Percentiles rank a stretch among this genome's conserved stretches.
These are phyloP conservation scores for Floccularia luteovirens DNA, from an alignment of 768 basidiomycete species.

Conservation along the genomic window DNA sequence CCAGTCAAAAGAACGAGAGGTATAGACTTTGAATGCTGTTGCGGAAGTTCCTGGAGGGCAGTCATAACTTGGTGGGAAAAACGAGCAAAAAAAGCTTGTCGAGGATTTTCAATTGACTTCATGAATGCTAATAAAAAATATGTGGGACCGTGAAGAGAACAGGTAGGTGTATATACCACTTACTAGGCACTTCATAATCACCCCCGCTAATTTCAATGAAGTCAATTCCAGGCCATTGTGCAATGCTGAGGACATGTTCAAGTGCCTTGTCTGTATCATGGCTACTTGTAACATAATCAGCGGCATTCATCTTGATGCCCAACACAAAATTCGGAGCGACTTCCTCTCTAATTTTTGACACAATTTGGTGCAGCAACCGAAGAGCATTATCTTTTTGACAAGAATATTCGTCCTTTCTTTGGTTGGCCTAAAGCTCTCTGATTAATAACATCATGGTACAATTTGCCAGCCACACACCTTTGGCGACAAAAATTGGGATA, in stretches of 20 bases:
- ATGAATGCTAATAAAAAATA: constrained; percentile 37
- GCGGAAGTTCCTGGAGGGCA: constrained; percentile 27
- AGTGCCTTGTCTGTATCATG: constrained; percentile 28
- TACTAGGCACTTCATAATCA: constrained; percentile 75
- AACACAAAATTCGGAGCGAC: constrained; percentile 57
- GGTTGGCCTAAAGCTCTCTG: constrained; percentile 12
- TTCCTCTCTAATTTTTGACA: constrained; percentile 43
- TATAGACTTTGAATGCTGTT: constrained; percentile 12
- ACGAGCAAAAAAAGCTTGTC: constrained; percentile 67
- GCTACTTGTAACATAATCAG: constrained; percentile 50
- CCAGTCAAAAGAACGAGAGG: constrained; percentile 79
- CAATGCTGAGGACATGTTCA: constrained; percentile 51
- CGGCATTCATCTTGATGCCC: constrained; percentile 76
- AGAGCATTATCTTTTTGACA: constrained; percentile 32
- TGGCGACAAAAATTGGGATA: constrained; percentile 71
- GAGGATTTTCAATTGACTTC: constrained; percentile 17
- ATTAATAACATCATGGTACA: not conserved
- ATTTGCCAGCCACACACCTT: constrained; percentile 36
- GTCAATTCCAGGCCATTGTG: constrained; percentile 61
- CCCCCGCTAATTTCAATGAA: constrained; percentile 88
- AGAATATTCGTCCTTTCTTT: constrained; percentile 53
- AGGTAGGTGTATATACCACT: constrained; percentile 6
- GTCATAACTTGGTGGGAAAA: constrained; percentile 55
- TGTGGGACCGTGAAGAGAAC: not conserved
- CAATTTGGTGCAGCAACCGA: constrained; percentile 49